A percentile compares a stretch with the other conserved stretches of the same genome.
phyloP scores from a whole-genome alignment of 2,329 filamentous ascomycete genomes.

The Byssothecium circinans region DNA sequence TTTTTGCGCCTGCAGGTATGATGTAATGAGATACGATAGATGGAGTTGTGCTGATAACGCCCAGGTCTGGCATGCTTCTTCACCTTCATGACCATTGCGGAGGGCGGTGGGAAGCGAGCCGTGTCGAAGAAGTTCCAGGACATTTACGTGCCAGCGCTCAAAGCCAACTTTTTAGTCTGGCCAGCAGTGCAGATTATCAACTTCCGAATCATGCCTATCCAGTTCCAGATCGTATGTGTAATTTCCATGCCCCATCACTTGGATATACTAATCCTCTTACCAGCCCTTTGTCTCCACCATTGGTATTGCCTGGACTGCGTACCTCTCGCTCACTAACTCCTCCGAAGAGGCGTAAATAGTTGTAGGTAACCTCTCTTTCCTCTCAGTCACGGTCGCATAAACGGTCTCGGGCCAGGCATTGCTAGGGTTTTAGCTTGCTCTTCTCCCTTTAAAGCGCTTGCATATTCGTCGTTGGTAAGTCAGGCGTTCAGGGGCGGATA shows the following conservation, averaged over 20 bases:
- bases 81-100: constrained; percentile 92
- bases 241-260: background rate
- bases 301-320: constrained; percentile 97
- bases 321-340: constrained; percentile 88
- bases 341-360: constrained; percentile 64
- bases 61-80: constrained; percentile 82
- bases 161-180: constrained; percentile 96
- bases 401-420: constrained; percentile 16
- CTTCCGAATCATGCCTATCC: constrained; percentile 91
- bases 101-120: constrained; percentile 82
- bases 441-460: constrained; percentile 23
- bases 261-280: constrained; percentile 10
- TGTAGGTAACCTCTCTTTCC: constrained; percentile 10
- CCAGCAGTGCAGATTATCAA: constrained; percentile 95
- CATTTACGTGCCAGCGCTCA: constrained; percentile 90
- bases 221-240: constrained; percentile 88
- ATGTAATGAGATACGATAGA: constrained; percentile 4
- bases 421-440: constrained; percentile 16
- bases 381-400: constrained; percentile 9
- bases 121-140: constrained; percentile 84
- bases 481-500: constrained; percentile 25
- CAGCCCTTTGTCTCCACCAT: constrained; percentile 95
- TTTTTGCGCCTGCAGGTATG: constrained; percentile 85
- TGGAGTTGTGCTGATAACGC: background rate
- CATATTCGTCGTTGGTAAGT: constrained; percentile 16